Conservation (phyloP, 306 rosid species). For the Dalbergia cochinchinensis region DNA sequence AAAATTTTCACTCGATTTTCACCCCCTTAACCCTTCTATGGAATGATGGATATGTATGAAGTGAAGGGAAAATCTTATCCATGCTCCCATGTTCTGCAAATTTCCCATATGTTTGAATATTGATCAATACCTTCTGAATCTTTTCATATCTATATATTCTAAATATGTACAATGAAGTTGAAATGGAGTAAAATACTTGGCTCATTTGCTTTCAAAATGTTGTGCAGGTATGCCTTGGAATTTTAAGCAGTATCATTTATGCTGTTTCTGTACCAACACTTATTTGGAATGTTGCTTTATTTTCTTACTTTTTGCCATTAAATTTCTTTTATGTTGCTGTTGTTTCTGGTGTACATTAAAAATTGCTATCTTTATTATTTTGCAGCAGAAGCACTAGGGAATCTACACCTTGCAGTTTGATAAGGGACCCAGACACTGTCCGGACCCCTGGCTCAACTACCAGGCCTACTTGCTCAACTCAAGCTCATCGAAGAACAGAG, state of each 20-base stretch:
- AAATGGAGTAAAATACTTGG: neutral
- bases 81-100: conserved; percentile 1
- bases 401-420: conserved; percentile 94
- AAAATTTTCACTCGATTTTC: too few species aligned
- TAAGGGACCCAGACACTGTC: conserved; percentile 70
- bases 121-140: conserved; percentile 14
- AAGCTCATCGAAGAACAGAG: conserved; percentile 57
- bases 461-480: conserved; percentile 68
- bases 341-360: conserved; percentile 7
- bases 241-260: neutral
- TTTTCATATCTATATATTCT: neutral
- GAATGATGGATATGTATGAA: conserved; percentile 27
- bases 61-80: neutral
- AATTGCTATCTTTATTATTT: conserved; percentile 34
- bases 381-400: conserved; percentile 82
- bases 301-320: neutral
- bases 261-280: neutral
- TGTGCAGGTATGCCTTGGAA: conserved; percentile 4
- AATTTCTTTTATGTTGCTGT: neutral
- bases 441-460: conserved; percentile 87
- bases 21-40: too few species aligned
- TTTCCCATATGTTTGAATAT: neutral
- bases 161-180: conserved; percentile 4
- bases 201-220: conserved; percentile 21
- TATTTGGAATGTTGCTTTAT: conserved; percentile 20